Evolutionary conservation across 371 early-diverging fungal genomes (phyloP), one percentile per base, ranked within the genome.

Genomic region (Mortierella sp.): DNA sequence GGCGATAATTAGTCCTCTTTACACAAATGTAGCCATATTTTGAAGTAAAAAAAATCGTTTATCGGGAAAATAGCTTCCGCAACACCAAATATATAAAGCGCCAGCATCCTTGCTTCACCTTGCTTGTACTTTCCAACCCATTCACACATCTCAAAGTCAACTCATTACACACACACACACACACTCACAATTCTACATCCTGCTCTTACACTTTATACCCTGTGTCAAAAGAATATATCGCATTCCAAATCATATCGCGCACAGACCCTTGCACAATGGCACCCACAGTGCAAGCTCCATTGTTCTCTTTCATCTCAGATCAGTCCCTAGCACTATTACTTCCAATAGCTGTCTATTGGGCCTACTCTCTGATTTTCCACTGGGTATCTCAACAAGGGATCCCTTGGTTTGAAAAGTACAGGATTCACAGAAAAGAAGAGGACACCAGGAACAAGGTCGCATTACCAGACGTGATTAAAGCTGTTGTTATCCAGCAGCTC

Each of bases 321-420:
- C 88, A 90, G 77, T 79, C 88, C 24, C 71, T 88, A 54, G 87
- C 90, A 0, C 69, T 91, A 57, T 83, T 93, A 77, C 80, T 90
- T 12, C 93, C 94, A 5, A 72, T 93, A 64, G 79, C 87, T 5
- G 85, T 87, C 43, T 94, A 94, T 72, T 94, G 94, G 93, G 77
- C 84, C 24, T 92, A 92, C 78, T 92, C 92, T 8, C 86, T 89
- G 37, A 68, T 88, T 59, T 92, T 91, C 65, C 89, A 90, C 73
- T 77, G 90, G 59, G 70, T 93, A 49, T 90, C 92, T 58, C 74
- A 75, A 54, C 78, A 87, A 40, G 84, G 90, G 65, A 74, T 90
- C 45, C 88, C 92, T 18, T 88, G 87, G 64, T 85, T 94, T 63
- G 95, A 94, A 77, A 83, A 92, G 75, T 94, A 94, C 78, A 83